Evolutionary conservation across 768 basidiomycete species (phyloP).

Genomic region (Lactarius evosmus): DNA sequence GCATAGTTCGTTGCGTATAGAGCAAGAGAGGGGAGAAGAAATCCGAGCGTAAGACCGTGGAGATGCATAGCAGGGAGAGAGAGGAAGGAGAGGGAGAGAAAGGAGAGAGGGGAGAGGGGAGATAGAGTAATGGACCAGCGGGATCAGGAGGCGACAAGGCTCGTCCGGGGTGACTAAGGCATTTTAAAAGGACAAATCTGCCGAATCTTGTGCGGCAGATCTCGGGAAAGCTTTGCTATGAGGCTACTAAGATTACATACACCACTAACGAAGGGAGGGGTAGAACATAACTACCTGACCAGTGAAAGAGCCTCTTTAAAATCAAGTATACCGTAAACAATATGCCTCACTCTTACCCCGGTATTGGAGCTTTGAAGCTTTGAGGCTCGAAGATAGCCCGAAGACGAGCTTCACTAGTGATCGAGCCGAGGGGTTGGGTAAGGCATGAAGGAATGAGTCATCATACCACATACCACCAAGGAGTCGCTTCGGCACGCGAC

Average conservation of each 20-base stretch:
- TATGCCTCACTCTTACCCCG: not conserved
- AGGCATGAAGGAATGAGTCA: not conserved
- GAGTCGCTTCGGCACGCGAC: too few relatives aligned
- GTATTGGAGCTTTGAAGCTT: not conserved
- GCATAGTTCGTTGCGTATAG: conserved; percentile 22
- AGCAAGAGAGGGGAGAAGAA: conserved; percentile 26
- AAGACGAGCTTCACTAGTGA: not conserved
- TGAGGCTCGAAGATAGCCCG: too few relatives aligned
- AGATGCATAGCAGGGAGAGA: conserved; percentile 24
- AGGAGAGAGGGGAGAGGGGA: not conserved
- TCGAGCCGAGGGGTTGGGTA: not conserved
- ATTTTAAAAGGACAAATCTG: conserved; percentile 7
- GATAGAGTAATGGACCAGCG: conserved; percentile 3
- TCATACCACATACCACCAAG: too few relatives aligned
- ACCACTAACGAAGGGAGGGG: too few relatives aligned
- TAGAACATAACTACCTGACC: too few relatives aligned
- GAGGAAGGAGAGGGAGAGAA: not conserved
- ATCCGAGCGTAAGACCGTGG: conserved; percentile 16
- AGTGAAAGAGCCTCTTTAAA: too few relatives aligned
- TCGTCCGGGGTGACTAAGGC: not conserved
- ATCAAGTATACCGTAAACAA: not conserved
- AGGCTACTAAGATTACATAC: not conserved
- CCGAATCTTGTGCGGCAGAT: conserved; percentile 22
- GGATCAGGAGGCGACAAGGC: not conserved
- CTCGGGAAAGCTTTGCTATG: conserved; percentile 10